Base-by-base conservation (phyloP, 306 rosid genomes). In the Corylus heterophylla region DNA sequence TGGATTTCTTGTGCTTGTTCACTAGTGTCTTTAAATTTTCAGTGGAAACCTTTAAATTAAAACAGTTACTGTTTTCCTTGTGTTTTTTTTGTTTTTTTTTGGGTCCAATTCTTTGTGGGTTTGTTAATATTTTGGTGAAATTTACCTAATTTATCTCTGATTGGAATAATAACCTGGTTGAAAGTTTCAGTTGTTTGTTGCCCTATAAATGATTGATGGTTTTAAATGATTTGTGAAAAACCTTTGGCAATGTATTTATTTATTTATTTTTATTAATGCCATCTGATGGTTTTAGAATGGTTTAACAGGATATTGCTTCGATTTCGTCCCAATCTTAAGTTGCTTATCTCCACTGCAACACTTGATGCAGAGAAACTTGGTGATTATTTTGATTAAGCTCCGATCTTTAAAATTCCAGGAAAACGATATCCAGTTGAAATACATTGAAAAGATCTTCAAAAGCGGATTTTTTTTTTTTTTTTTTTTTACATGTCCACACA, bases 331-430 rank as follows among this genome's bases (percentile, higher is more conserved):
- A 97, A 95, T 87, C 90, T 92, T 27, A 95, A 92, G 89, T 81
- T 95, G 86, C 86, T 95, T 27, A 95, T 95, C 82, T 95, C 97
- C 20, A 95, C 98, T 85, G 98, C 98, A 55, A 95, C 98, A 8
- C 92, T 95, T 74, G 98, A 92, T 80, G 98, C 97, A 1, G 98
- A 92, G 75, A 95, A 92, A 86, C 91, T 95, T 78, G 91, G 97
- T 59, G 94, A 91, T 82, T 95, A 88, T 83, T 95, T 95, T 75
- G 98, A 95, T 87, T 84, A 91, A 54, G 98, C 98, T 63, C 98
- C 98, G 62, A 95, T 95, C 81, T 95, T 95, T 50, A 92, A 83
- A 88, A 91, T 94, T 83, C 97, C 98, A 4, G 97, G 98, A 71
- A 81, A 98, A 73, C 83, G 98, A 48, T 92, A 85, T 87, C 98